phyloP scores from a whole-genome alignment of 176 grass and related monocot species.

The Poa pratensis region DNA sequence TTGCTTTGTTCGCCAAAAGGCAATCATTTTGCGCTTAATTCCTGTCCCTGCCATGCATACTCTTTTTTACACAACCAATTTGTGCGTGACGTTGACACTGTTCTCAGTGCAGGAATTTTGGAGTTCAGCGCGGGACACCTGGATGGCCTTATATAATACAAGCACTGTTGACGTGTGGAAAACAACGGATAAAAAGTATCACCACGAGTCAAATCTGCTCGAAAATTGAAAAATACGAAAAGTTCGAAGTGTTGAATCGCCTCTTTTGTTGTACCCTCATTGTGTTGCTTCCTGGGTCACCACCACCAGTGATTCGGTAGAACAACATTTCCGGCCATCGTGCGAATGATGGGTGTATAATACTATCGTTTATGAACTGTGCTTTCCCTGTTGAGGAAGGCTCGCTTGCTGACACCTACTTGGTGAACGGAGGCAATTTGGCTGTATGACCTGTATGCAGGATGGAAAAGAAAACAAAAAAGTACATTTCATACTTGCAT shows the following conservation, averaged over 20 bases:
- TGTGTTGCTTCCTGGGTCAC: background rate
- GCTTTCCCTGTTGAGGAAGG: background rate
- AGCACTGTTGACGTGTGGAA: background rate
- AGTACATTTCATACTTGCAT: too few relatives aligned
- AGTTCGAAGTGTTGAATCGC: background rate
- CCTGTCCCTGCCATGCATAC: background rate
- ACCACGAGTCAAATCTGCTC: background rate
- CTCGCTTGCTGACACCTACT: background rate
- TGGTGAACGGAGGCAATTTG: background rate
- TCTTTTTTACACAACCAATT: background rate
- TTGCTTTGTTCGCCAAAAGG: slow-evolving; percentile 44
- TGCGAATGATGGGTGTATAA: slow-evolving; percentile 13
- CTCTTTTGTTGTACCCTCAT: background rate
- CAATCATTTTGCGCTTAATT: background rate
- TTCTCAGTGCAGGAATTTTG: slow-evolving; percentile 38
- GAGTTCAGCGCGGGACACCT: background rate
- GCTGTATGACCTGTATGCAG: slow-evolving; percentile 19
- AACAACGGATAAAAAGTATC: background rate
- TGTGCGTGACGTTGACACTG: background rate
- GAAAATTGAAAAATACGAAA: background rate
- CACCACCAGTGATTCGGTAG: slow-evolving; percentile 9
- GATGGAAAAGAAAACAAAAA: background rate
- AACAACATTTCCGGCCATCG: slow-evolving; percentile 19
- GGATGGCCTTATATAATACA: slow-evolving; percentile 12
- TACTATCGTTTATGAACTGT: background rate